Percentiles rank a stretch among this genome's conserved stretches.
phyloP scores from a whole-genome alignment of 306 rosid genomes.

The Astragalus glycyphyllos region DNA sequence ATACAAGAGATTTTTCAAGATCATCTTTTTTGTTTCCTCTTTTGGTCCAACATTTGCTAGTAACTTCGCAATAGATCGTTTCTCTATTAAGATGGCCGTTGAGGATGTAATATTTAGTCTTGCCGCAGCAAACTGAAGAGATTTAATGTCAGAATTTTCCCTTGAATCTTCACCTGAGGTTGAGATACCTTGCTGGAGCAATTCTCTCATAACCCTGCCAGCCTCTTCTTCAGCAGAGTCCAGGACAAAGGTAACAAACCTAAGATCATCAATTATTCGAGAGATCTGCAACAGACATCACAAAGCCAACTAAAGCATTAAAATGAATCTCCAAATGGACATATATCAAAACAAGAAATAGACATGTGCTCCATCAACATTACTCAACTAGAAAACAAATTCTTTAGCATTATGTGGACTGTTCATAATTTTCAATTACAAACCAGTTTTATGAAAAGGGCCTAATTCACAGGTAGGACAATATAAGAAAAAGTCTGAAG shows the following conservation, averaged over 20 bases:
- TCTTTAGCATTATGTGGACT: constrained; percentile 26
- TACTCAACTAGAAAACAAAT: constrained; percentile 31
- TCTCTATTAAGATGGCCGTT: constrained; percentile 62
- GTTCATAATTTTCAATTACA: neutral
- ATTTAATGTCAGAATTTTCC: constrained; percentile 58
- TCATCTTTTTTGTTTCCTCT: constrained; percentile 53
- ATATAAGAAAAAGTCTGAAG: neutral
- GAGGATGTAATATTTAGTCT: constrained; percentile 70
- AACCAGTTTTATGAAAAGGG: constrained; percentile 3
- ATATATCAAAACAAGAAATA: constrained; percentile 1
- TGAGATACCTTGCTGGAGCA: constrained; percentile 56
- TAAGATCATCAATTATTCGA: constrained; percentile 66
- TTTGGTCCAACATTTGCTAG: constrained; percentile 50
- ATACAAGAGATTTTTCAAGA: constrained; percentile 65
- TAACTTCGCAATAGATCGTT: constrained; percentile 66
- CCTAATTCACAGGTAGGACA: constrained; percentile 10
- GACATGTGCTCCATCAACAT: constrained; percentile 1
- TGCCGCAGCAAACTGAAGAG: constrained; percentile 66
- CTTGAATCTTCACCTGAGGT: constrained; percentile 53
- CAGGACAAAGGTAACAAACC: constrained; percentile 55
- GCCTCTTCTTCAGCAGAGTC: constrained; percentile 76
- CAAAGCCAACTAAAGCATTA: constrained; percentile 42
- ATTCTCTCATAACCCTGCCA: constrained; percentile 60
- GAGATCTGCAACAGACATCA: constrained; percentile 69
- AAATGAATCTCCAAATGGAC: constrained; percentile 31